Conservation (phyloP, 768 basidiomycete genomes). For the Leucogyrophana mollusca region DNA sequence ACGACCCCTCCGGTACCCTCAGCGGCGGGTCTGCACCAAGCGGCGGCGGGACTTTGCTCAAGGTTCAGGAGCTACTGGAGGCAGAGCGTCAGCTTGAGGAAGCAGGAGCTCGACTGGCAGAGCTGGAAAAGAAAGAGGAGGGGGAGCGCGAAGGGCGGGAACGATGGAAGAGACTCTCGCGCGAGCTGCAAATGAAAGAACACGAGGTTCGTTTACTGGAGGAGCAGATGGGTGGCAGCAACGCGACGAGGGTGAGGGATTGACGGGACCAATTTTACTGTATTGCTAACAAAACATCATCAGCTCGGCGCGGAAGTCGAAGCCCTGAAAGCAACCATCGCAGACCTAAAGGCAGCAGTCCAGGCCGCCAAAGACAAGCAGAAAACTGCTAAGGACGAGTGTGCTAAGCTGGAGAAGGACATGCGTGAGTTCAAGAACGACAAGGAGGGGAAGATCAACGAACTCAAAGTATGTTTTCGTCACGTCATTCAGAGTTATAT, state of each 20-base stretch:
- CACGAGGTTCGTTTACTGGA: conserved; percentile 83
- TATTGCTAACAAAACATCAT: conserved; percentile 1
- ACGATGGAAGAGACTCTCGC: conserved; percentile 55
- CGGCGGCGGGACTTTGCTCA: conserved; percentile 69
- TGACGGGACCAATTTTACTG: neutral
- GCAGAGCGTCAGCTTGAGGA: conserved; percentile 59
- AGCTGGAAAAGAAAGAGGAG: conserved; percentile 55
- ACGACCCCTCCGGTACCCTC: conserved; percentile 93
- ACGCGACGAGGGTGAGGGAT: conserved; percentile 75
- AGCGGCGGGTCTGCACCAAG: conserved; percentile 88
- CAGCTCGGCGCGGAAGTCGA: conserved; percentile 85
- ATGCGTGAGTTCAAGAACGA: conserved; percentile 99
- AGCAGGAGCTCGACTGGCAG: conserved; percentile 45
- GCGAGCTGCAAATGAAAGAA: conserved; percentile 85
- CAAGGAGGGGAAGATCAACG: conserved; percentile 94
- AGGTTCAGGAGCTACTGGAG: conserved; percentile 78
- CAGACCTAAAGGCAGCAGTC: conserved; percentile 55
- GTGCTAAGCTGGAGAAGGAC: conserved; percentile 88
- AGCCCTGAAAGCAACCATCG: conserved; percentile 61
- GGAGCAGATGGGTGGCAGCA: conserved; percentile 85
- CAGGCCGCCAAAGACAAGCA: conserved; percentile 74
- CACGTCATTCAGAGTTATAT: neutral
- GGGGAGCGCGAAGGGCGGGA: conserved; percentile 52
- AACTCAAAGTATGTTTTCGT: conserved; percentile 69
- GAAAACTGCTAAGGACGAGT: conserved; percentile 70